Evolutionary conservation across 2,329 filamentous ascomycete genomes (phyloP).

Genomic region (Pyrenophora seminiperda): DNA sequence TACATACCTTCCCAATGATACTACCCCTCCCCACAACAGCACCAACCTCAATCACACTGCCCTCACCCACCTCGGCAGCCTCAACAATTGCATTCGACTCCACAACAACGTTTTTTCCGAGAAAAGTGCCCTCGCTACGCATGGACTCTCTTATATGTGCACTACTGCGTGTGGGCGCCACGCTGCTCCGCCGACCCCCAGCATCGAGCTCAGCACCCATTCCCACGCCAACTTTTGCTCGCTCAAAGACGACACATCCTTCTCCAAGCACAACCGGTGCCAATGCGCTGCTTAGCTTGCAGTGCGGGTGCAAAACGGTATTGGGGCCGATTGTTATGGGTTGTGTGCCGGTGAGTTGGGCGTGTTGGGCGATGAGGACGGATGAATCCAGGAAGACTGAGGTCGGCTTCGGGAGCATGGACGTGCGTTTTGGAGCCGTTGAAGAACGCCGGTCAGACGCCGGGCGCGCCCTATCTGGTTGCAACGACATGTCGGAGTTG

Average conservation of each 20-base stretch:
- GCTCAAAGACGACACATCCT: constrained; percentile 77
- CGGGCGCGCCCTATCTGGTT: constrained; percentile 27
- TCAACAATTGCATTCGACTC: constrained; percentile 52
- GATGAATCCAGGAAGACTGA: constrained; percentile 52
- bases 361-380: constrained; percentile 56
- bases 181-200: constrained; percentile 22
- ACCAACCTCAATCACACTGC: constrained; percentile 41
- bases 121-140: constrained; percentile 40
- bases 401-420: constrained; percentile 46
- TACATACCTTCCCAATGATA: constrained; percentile 50
- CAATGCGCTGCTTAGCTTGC: constrained; percentile 54
- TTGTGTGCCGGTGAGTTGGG: constrained; percentile 68
- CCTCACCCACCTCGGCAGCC: constrained; percentile 46
- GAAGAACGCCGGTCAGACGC: constrained; percentile 36
- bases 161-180: constrained; percentile 19
- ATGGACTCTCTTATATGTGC: constrained; percentile 17
- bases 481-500: constrained; percentile 25
- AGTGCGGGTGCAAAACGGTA: constrained; percentile 84
- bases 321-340: constrained; percentile 79
- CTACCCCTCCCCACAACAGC: constrained; percentile 42
- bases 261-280: constrained; percentile 53
- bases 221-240: constrained; percentile 50
- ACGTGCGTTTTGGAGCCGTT: constrained; percentile 42
- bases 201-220: constrained; percentile 25
- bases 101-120: constrained; percentile 52